Evolutionary conservation across 2,329 filamentous ascomycete genomes (phyloP), one percentile per base, ranked within the genome.

Genomic region (Botrytis medusae): DNA sequence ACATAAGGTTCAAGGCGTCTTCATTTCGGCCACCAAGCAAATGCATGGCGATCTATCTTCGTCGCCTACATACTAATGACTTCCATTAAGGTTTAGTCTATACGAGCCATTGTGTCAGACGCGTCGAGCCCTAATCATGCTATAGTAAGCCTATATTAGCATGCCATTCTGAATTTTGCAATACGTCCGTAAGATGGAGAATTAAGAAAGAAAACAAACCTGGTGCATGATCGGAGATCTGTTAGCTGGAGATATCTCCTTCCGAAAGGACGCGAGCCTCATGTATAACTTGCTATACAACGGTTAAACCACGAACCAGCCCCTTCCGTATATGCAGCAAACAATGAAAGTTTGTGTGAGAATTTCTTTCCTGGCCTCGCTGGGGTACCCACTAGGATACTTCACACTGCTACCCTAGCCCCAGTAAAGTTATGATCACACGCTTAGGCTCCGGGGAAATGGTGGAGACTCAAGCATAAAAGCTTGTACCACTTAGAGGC

Each of bases 401-500:
- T 68, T 68, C 48, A 57, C 18, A 8, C 34, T 54, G n/a, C 48
- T 25, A 57, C n/a, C 9, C 48, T 68, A 44, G 44, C 48, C 65
- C 65, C 40, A 40, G 48, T 42, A 40, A 32, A 57, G n/a, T 68
- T 14, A 68, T 71, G 42, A 64, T 71, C 69, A 71, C 59, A 71
- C 44, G 69, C 69, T 51, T 54, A 46, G 65, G 65, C 60, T 71
- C 69, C 69, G 69, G 69, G 69, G 69, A 71, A 71, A 48, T 64
- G 69, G 69, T 71, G 69, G 69, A 71, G 32, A 48, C 48, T 40
- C 12, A 54, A 34, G 46, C 25, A 54, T 57, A 10, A 62, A 48
- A 71, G 60, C 65, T 57, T 57, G 16, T 42, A 9, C 65, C 65
- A 68, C 51, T 57, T 44, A 37, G 48, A 68, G 37, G 48, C 32